phyloP scores from a whole-genome alignment of 164 flowering plant species.

The Chimonanthus salicifolius region DNA sequence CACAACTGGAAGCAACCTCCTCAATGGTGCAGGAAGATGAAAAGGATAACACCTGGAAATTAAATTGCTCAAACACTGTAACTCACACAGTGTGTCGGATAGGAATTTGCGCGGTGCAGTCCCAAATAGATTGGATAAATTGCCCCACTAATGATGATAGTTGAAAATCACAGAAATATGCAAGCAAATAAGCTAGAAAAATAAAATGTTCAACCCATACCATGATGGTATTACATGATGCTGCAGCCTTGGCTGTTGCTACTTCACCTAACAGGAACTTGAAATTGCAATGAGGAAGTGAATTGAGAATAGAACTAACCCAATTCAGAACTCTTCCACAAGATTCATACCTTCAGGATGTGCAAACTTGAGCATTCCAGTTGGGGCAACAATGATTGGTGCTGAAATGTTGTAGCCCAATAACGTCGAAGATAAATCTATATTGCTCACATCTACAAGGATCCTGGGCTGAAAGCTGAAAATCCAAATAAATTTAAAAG shows the following conservation, averaged over 20 bases:
- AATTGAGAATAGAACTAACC: not conserved
- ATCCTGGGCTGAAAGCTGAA: slow-evolving; percentile 68
- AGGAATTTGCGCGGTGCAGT: no score
- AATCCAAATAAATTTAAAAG: slow-evolving; percentile 5
- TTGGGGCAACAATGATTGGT: slow-evolving; percentile 82
- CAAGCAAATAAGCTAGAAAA: not conserved
- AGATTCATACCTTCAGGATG: slow-evolving; percentile 56
- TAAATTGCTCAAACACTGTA: not conserved
- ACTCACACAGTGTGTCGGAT: not conserved
- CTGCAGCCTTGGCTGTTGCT: slow-evolving; percentile 84
- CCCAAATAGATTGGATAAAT: no score
- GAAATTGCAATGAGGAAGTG: slow-evolving; percentile 1
- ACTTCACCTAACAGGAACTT: slow-evolving; percentile 48
- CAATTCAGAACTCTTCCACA: not conserved
- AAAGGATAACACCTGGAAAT: slow-evolving; percentile 54
- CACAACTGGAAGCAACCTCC: slow-evolving; percentile 81
- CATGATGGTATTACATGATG: slow-evolving; percentile 68
- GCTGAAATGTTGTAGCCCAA: slow-evolving; percentile 55
- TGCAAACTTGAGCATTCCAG: slow-evolving; percentile 57
- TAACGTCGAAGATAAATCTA: slow-evolving; percentile 54
- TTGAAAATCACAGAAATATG: no score
- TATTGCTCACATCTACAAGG: slow-evolving; percentile 66
- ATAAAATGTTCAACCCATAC: slow-evolving; percentile 24
- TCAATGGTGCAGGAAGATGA: slow-evolving; percentile 55
- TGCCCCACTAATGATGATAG: no score